Percentiles rank a stretch among this genome's conserved stretches.
phyloP scores from a whole-genome alignment of 306 rosid genomes.

The Cicer yamashitae region DNA sequence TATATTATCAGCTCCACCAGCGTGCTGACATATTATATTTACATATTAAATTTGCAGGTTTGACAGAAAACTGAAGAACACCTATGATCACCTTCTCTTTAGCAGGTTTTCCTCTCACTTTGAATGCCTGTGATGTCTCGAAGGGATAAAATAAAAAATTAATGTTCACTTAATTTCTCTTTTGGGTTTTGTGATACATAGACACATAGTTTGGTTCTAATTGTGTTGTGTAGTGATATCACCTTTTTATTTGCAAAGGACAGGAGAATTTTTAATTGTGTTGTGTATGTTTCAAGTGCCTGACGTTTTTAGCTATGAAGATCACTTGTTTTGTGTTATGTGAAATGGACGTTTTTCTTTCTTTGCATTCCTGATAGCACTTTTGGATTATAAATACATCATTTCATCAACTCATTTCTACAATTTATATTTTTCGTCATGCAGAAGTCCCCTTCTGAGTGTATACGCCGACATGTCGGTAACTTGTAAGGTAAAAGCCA shows the following conservation, averaged over 20 bases:
- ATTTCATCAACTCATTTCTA: conserved; percentile 37
- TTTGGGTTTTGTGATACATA: conserved; percentile 32
- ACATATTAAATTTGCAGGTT: conserved; percentile 67
- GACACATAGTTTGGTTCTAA: background rate
- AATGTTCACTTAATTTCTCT: conserved; percentile 17
- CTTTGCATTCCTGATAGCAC: conserved; percentile 16
- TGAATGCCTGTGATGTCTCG: conserved; percentile 22
- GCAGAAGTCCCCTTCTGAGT: conserved; percentile 96
- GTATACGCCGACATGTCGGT: conserved; percentile 98
- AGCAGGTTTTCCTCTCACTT: conserved; percentile 77
- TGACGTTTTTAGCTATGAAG: conserved; percentile 18
- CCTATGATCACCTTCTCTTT: conserved; percentile 93
- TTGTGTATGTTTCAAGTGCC: conserved; percentile 4
- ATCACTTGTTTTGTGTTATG: conserved; percentile 2
- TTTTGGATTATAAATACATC: conserved; percentile 36
- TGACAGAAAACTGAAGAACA: conserved; percentile 94
- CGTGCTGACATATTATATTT: conserved; percentile 32
- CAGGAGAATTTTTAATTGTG: background rate
- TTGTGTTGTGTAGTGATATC: background rate
- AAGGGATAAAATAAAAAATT: conserved; percentile 37
- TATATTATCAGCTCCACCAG: conserved; percentile 29
- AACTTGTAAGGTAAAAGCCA: conserved; percentile 80
- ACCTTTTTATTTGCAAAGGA: background rate
- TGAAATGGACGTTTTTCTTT: background rate
- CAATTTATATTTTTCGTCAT: conserved; percentile 39